Evolutionary conservation across 306 rosid genomes (phyloP).

Genomic region (Rosa multiflora): DNA sequence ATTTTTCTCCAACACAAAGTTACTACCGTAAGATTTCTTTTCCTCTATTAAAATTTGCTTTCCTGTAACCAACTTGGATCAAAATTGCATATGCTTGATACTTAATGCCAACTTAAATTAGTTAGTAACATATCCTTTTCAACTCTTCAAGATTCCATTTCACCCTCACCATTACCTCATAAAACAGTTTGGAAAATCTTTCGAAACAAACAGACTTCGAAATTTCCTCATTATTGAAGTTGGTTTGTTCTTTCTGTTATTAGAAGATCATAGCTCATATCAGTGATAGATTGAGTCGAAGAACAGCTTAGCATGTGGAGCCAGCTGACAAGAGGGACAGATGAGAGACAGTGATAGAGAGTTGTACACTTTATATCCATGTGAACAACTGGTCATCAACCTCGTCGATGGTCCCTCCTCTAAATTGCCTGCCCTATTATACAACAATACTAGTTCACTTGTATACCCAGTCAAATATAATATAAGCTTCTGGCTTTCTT

Average conservation of each 20-base stretch:
- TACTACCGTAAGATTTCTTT: background rate
- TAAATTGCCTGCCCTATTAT: background rate
- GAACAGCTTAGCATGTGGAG: constrained; percentile 5
- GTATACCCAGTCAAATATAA: background rate
- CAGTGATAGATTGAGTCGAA: background rate
- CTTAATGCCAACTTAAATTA: background rate
- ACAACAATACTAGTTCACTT: background rate
- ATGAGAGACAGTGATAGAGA: background rate
- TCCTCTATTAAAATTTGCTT: background rate
- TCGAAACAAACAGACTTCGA: background rate
- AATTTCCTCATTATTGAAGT: background rate
- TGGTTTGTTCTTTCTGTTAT: background rate
- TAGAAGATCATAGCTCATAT: background rate
- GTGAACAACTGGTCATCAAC: background rate
- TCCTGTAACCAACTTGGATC: background rate
- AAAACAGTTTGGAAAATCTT: background rate
- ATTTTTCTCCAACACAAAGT: background rate
- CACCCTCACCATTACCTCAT: background rate
- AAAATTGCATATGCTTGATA: background rate
- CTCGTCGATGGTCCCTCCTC: background rate
- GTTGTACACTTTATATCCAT: background rate
- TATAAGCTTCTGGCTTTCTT: background rate
- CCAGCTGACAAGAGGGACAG: background rate
- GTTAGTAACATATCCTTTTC: background rate
- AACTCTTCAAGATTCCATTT: background rate